A percentile compares a stretch with the other conserved stretches of the same genome.
Conservation (phyloP, 805 yeast species). For the Kuraishia ogatae region DNA sequence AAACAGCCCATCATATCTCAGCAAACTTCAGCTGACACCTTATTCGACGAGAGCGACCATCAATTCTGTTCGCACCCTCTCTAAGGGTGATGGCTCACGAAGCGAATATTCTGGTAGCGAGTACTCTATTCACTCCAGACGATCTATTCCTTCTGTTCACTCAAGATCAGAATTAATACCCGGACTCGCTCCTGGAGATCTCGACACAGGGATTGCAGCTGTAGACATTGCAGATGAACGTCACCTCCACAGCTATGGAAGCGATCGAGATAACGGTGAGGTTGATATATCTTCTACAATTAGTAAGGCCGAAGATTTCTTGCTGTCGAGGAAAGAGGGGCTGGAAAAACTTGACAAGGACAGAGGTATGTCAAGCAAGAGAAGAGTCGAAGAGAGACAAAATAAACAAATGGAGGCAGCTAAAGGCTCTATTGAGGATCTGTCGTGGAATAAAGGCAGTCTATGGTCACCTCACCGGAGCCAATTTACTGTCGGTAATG, state of each 20-base stretch:
- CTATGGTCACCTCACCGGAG: not conserved
- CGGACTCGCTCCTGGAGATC: not conserved
- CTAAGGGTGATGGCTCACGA: not conserved
- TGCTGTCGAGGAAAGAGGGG: not conserved
- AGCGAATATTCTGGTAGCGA: not conserved
- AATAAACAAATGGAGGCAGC: not conserved
- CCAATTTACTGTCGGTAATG: not conserved
- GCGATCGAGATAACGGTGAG: not conserved
- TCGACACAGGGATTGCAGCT: not conserved
- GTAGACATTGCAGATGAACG: not conserved
- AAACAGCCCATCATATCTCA: not conserved
- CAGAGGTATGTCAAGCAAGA: not conserved
- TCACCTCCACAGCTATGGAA: not conserved
- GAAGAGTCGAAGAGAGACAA: not conserved
- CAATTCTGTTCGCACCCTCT: not conserved
- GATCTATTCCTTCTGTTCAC: not conserved
- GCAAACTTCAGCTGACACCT: not conserved
- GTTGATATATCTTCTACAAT: not conserved
- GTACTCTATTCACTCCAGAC: not conserved
- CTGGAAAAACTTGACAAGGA: not conserved
- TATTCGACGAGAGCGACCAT: not conserved
- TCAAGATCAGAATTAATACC: not conserved
- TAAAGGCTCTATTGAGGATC: not conserved
- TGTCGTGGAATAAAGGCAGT: not conserved
- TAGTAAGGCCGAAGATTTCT: not conserved